phyloP scores from a whole-genome alignment of 495 filamentous ascomycete species.

The Glarea lozoyensis region DNA sequence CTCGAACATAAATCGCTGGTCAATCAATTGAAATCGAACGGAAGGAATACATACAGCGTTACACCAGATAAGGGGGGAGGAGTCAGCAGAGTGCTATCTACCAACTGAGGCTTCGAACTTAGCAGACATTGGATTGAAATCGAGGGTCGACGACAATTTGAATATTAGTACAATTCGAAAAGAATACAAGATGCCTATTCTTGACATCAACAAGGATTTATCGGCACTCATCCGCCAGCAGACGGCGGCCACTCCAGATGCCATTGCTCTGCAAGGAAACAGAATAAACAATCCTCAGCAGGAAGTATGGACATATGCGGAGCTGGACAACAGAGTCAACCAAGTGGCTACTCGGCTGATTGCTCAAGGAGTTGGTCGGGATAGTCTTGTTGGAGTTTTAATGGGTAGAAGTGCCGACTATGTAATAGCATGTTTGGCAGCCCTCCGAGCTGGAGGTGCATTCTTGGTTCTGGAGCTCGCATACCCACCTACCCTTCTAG shows the following conservation, averaged over 20 bases:
- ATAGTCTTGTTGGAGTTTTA: constrained; percentile 55
- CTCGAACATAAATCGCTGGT: too few species aligned
- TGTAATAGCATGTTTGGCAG: constrained; percentile 60
- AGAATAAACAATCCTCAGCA: too few species aligned
- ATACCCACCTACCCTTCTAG: constrained; percentile 54
- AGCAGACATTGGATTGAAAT: too few species aligned
- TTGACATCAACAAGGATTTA: constrained; percentile 55
- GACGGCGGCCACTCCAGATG: constrained; percentile 47
- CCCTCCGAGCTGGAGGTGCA: constrained; percentile 58
- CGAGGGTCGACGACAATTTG: too few species aligned
- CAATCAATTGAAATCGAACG: too few species aligned
- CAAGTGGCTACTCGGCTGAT: constrained; percentile 41
- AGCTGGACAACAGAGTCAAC: constrained; percentile 50
- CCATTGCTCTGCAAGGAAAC: constrained; percentile 53
- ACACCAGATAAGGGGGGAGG: too few species aligned
- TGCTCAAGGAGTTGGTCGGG: constrained; percentile 48
- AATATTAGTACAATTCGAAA: too few species aligned
- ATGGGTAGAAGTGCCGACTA: constrained; percentile 60
- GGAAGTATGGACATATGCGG: constrained; percentile 55
- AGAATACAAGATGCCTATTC: constrained; percentile 45
- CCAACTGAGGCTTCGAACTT: too few species aligned
- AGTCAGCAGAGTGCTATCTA: too few species aligned
- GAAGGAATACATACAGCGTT: too few species aligned
- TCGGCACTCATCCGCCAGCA: constrained; percentile 51
- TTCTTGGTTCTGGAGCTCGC: constrained; percentile 63